Conservation (phyloP, 768 basidiomycete species). For the Agrocybe pediades region DNA sequence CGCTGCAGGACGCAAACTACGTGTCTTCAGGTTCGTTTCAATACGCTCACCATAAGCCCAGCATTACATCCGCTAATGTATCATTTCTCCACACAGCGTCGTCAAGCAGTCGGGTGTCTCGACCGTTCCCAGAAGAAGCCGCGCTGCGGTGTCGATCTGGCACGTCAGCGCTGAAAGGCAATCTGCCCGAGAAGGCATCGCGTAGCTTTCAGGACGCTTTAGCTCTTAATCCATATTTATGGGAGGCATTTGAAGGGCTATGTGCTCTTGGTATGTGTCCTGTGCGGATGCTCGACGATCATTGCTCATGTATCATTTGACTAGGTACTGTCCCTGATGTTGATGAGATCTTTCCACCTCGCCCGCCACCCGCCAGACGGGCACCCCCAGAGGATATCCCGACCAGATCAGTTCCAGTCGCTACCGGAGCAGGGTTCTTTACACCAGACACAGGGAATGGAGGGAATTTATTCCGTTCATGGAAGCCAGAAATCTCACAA, state of each 20-base stretch:
- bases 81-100: conserved; percentile 44
- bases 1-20: conserved; percentile 53
- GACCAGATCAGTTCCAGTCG: conserved; percentile 47
- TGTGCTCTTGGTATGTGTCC: conserved; percentile 67
- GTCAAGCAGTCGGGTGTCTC: conserved; percentile 52
- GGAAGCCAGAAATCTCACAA: conserved; percentile 53
- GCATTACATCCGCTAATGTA: conserved; percentile 11
- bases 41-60: conserved; percentile 7
- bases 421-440: conserved; percentile 75
- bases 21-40: conserved; percentile 58
- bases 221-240: conserved; percentile 73
- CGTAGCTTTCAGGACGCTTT: conserved; percentile 73
- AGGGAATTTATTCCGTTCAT: conserved; percentile 57
- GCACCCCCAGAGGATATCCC: conserved; percentile 52
- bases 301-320: conserved; percentile 16
- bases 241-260: conserved; percentile 92
- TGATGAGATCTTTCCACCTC: conserved; percentile 72
- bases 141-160: conserved; percentile 79
- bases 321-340: conserved; percentile 71
- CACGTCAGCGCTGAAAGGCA: conserved; percentile 74
- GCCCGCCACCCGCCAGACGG: conserved; percentile 56
- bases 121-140: conserved; percentile 70
- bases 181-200: conserved; percentile 73
- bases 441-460: conserved; percentile 66
- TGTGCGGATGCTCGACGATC: conserved; percentile 6